These are phyloP conservation scores for Fraxinus sp. DNA, from an alignment of 305 asterid genomes.

Conservation along the genomic window DNA sequence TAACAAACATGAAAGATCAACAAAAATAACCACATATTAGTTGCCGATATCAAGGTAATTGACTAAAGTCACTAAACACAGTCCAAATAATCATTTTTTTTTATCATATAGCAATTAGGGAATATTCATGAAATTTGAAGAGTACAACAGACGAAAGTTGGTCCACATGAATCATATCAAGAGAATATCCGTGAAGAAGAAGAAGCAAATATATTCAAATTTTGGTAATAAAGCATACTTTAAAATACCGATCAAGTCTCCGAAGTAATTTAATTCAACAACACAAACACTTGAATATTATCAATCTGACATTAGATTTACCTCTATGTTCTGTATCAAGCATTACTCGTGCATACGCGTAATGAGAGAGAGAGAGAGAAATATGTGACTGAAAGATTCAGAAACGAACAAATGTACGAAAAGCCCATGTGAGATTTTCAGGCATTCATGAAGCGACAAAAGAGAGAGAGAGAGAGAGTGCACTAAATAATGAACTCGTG, in stretches of 20 bases:
- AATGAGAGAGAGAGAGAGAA: neutral
- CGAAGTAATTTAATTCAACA: neutral
- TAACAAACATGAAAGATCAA: neutral
- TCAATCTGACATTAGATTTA: neutral
- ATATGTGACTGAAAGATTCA: neutral
- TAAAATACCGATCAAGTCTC: neutral
- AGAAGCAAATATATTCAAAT: neutral
- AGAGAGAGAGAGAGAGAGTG: neutral
- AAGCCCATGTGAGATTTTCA: neutral
- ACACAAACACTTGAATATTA: neutral
- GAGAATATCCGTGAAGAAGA: neutral
- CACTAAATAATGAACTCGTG: neutral
- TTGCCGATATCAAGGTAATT: neutral
- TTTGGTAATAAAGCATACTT: neutral
- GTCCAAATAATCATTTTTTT: neutral
- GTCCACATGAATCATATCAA: neutral
- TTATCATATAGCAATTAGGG: neutral
- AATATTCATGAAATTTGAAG: neutral
- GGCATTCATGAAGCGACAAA: neutral
- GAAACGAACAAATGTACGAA: conserved; percentile 9
- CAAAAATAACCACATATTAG: neutral
- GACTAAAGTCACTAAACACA: neutral
- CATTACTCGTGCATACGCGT: neutral
- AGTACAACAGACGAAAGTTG: neutral
- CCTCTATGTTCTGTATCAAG: neutral